phyloP scores from a whole-genome alignment of 345 rosid genomes.

The Leavenworthia alabamica region DNA sequence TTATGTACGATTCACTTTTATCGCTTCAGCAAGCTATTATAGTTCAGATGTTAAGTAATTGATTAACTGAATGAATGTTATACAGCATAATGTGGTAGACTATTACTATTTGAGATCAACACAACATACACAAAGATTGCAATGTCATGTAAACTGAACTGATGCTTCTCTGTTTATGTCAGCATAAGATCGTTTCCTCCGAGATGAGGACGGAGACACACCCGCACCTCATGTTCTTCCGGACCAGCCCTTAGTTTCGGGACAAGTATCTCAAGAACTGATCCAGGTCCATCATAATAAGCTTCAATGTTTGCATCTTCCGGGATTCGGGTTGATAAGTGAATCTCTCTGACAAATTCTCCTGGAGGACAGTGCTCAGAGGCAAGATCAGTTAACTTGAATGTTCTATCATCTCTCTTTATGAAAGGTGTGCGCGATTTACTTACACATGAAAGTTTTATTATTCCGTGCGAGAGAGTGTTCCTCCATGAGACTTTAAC shows the following conservation, averaged over 20 bases:
- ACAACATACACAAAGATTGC: not conserved
- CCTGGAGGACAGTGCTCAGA: slow-evolving; percentile 99
- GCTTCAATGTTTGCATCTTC: slow-evolving; percentile 96
- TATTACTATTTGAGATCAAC: not conserved
- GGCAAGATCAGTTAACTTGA: slow-evolving; percentile 82
- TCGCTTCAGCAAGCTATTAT: not conserved
- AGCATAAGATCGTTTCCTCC: slow-evolving; percentile 69
- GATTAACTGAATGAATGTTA: not conserved
- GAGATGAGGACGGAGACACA: slow-evolving; percentile 78
- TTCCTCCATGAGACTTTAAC: slow-evolving; percentile 98
- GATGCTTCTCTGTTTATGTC: slow-evolving; percentile 38
- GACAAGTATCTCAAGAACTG: slow-evolving; percentile 88
- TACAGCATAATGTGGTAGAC: not conserved
- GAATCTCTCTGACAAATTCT: slow-evolving; percentile 86
- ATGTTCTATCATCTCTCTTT: slow-evolving; percentile 80
- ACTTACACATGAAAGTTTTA: slow-evolving; percentile 82
- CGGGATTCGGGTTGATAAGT: slow-evolving; percentile 75
- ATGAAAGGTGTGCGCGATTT: slow-evolving; percentile 68
- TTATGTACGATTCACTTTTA: not conserved
- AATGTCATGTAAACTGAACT: slow-evolving; percentile 10
- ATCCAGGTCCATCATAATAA: slow-evolving; percentile 77
- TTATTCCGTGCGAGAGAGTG: slow-evolving; percentile 65
- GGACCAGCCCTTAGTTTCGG: slow-evolving; percentile 77
- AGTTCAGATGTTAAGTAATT: not conserved
- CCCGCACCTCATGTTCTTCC: slow-evolving; percentile 93